These are phyloP conservation scores for Phytophthora multivora DNA, from an alignment of 352 stramenopile species.

Conservation along the genomic window DNA sequence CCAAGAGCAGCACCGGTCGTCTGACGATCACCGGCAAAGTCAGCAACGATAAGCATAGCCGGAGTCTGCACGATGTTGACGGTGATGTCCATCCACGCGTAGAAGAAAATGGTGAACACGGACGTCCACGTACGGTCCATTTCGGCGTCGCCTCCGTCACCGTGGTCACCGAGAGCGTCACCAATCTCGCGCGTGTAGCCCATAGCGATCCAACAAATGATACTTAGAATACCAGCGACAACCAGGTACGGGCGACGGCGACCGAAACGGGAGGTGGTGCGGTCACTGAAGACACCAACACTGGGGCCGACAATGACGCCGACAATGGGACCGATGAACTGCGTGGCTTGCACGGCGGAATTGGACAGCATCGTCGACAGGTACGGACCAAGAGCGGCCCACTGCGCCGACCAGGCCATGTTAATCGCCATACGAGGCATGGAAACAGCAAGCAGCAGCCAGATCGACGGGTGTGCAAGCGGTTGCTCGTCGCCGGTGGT, in stretches of 20 bases:
- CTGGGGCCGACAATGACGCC: slow-evolving; percentile 25
- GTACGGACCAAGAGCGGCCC: slow-evolving; percentile 53
- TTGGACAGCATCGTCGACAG: slow-evolving; percentile 48
- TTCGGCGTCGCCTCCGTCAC: slow-evolving; percentile 8
- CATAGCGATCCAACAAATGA: slow-evolving; percentile 51
- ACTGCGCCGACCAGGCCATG: slow-evolving; percentile 42
- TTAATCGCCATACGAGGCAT: slow-evolving; percentile 30
- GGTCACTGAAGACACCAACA: slow-evolving; percentile 27
- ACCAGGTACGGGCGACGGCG: slow-evolving; percentile 35
- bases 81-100: slow-evolving; percentile 31
- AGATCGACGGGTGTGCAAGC: slow-evolving; percentile 13
- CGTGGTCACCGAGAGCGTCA: slow-evolving; percentile 22
- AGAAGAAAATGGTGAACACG: slow-evolving; percentile 28
- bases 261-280: slow-evolving; percentile 20
- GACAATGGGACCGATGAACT: slow-evolving; percentile 26
- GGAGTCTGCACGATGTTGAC: slow-evolving; percentile 28
- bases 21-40: slow-evolving; percentile 55
- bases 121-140: slow-evolving; percentile 35
- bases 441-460: slow-evolving; percentile 24
- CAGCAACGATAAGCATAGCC: slow-evolving; percentile 35
- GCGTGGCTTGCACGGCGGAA: slow-evolving; percentile 35
- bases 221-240: slow-evolving; percentile 42
- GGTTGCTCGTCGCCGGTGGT: slow-evolving; percentile 7
- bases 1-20: slow-evolving; percentile 43
- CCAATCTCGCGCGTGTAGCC: slow-evolving; percentile 40